phyloP scores from a whole-genome alignment of 176 grass and related monocot species.

The Hyparrhenia diplandra region DNA sequence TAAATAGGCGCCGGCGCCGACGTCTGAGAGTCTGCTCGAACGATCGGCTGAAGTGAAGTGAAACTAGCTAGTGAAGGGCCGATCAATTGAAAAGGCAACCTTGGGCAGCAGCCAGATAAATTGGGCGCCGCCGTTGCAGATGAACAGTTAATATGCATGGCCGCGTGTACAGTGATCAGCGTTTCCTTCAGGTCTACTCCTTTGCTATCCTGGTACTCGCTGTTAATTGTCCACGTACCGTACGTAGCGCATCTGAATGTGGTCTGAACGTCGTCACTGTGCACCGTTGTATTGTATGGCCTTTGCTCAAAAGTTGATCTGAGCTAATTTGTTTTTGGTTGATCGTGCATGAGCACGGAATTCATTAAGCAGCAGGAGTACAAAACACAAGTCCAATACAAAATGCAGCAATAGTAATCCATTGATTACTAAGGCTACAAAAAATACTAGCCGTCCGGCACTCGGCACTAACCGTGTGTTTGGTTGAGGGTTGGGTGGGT shows the following conservation, averaged over 20 bases:
- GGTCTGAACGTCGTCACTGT: neutral
- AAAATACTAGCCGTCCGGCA: too few relatives aligned
- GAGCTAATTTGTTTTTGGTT: too few relatives aligned
- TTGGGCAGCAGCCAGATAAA: neutral
- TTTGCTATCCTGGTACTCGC: neutral
- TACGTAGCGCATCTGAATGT: neutral
- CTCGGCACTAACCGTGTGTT: too few relatives aligned
- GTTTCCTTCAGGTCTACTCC: conserved; percentile 19
- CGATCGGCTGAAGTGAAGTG: neutral
- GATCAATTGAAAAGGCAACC: neutral
- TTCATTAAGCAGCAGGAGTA: too few relatives aligned
- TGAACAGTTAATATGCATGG: conserved; percentile 10
- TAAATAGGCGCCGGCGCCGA: conserved; percentile 23
- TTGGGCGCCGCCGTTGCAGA: conserved; percentile 31
- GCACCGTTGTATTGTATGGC: neutral
- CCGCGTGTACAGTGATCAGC: neutral
- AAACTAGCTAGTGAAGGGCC: too few relatives aligned
- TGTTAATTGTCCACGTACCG: neutral
- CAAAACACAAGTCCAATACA: too few relatives aligned
- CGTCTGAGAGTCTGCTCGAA: neutral
- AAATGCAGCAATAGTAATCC: too few relatives aligned
- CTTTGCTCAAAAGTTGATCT: neutral
- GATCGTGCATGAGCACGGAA: too few relatives aligned
- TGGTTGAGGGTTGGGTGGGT: too few relatives aligned
- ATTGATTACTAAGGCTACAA: too few relatives aligned